These are phyloP conservation scores for Lineolata rhizophorae DNA, from an alignment of 495 filamentous ascomycete genomes.

Conservation along the genomic window DNA sequence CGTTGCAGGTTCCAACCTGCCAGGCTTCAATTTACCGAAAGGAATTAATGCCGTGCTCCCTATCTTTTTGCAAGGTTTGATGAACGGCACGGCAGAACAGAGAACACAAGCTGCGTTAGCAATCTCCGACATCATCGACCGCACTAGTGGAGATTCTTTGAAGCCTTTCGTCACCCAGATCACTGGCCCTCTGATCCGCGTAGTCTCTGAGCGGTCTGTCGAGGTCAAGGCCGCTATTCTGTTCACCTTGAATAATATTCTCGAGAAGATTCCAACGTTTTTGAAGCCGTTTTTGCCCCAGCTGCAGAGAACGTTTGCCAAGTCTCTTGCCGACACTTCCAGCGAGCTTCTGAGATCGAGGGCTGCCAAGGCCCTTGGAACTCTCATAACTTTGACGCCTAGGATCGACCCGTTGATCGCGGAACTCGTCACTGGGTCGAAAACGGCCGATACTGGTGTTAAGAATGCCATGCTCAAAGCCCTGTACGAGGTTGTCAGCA, in stretches of 20 bases:
- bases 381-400: conserved; percentile 86
- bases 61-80: conserved; percentile 91
- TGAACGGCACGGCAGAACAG: conserved; percentile 86
- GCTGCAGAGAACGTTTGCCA: conserved; percentile 88
- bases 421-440: conserved; percentile 83
- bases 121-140: conserved; percentile 86
- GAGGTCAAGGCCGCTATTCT: conserved; percentile 94
- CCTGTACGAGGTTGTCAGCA: conserved; percentile 85
- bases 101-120: conserved; percentile 77
- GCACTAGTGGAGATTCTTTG: conserved; percentile 61
- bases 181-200: conserved; percentile 88
- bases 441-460: conserved; percentile 72
- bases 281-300: conserved; percentile 95
- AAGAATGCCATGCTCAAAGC: conserved; percentile 95
- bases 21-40: conserved; percentile 85
- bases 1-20: conserved; percentile 60
- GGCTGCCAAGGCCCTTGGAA: conserved; percentile 90
- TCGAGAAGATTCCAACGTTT: conserved; percentile 90
- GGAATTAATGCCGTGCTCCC: conserved; percentile 92
- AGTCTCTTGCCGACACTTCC: conserved; percentile 78
- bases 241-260: conserved; percentile 76
- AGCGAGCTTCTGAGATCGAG: conserved; percentile 72
- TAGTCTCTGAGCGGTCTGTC: conserved; percentile 83
- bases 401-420: conserved; percentile 80
- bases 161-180: conserved; percentile 94